Conservation (phyloP, 2,329 filamentous ascomycete genomes). For the Clarireedia monteithiana region DNA sequence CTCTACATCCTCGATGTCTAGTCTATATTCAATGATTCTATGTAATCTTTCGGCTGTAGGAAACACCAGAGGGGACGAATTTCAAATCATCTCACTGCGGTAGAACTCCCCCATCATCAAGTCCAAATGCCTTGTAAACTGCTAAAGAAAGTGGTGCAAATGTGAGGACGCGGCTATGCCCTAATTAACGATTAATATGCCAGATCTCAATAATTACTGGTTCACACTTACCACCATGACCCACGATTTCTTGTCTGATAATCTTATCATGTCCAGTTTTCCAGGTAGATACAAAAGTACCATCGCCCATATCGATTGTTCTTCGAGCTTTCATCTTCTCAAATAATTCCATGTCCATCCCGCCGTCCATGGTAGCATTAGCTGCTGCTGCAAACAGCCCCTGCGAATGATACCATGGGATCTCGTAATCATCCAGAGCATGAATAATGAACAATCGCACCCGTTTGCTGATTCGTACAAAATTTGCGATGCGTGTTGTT, state of each 20-base stretch:
- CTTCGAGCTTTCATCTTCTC: conserved; percentile 26
- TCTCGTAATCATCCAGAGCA: conserved; percentile 73
- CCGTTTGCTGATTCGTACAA: conserved; percentile 43
- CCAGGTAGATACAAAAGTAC: conserved; percentile 28
- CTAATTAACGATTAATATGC: conserved; percentile 31
- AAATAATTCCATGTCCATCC: conserved; percentile 20
- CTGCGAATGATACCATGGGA: conserved; percentile 65
- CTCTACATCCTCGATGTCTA: not conserved
- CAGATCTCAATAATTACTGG: conserved; percentile 11
- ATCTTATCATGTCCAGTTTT: conserved; percentile 25
- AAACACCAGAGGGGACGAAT: not conserved
- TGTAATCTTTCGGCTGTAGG: not conserved
- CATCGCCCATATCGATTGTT: conserved; percentile 28
- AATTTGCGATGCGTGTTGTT: conserved; percentile 52
- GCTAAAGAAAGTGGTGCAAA: conserved; percentile 57
- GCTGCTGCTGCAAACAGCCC: conserved; percentile 54
- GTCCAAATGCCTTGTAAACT: conserved; percentile 55
- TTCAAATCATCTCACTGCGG: not conserved
- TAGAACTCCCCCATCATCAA: conserved; percentile 25
- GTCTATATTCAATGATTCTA: not conserved
- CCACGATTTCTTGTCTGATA: conserved; percentile 28
- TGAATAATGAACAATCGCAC: conserved; percentile 69
- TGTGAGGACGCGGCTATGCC: conserved; percentile 62
- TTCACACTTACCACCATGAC: conserved; percentile 25
- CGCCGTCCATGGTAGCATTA: conserved; percentile 38